These are phyloP conservation scores for Vigna radiata DNA, from an alignment of 306 rosid genomes.

Conservation along the genomic window DNA sequence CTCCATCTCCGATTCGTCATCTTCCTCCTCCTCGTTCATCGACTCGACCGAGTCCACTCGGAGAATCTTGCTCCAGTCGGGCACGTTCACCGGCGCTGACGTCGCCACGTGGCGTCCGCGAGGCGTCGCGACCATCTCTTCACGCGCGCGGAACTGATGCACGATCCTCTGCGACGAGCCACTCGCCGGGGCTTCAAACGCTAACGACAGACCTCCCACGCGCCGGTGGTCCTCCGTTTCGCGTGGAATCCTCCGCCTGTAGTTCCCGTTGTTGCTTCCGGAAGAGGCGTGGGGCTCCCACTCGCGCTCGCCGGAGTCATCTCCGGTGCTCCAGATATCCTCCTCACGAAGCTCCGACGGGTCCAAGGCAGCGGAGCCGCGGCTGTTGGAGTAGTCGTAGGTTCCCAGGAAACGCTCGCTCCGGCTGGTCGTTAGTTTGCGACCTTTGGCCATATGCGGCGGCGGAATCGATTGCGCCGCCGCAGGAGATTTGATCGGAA, in stretches of 20 bases:
- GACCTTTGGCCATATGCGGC: constrained; percentile 86
- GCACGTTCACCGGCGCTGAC: constrained; percentile 91
- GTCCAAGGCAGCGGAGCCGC: constrained; percentile 48
- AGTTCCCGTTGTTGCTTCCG: constrained; percentile 29
- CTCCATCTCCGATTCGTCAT: constrained; percentile 65
- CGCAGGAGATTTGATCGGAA: neutral
- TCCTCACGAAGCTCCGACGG: constrained; percentile 80
- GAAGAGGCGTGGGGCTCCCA: constrained; percentile 41
- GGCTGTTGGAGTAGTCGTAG: constrained; percentile 52
- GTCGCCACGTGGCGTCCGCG: constrained; percentile 65
- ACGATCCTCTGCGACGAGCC: constrained; percentile 61
- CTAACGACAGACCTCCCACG: constrained; percentile 74
- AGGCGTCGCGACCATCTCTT: constrained; percentile 47
- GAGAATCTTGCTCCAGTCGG: constrained; percentile 99
- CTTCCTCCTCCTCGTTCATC: constrained; percentile 53
- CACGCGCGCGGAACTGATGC: constrained; percentile 73
- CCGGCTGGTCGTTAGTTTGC: constrained; percentile 72
- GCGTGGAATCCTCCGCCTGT: constrained; percentile 46
- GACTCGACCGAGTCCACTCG: constrained; percentile 85
- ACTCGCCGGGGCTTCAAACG: constrained; percentile 63
- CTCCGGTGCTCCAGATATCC: constrained; percentile 80
- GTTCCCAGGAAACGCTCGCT: constrained; percentile 80
- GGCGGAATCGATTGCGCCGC: constrained; percentile 44
- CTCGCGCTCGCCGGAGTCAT: constrained; percentile 44
- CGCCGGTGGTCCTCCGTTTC: constrained; percentile 47